Base-by-base conservation (phyloP, 148 eudicot species). In the Dysphania ambrosioides region DNA sequence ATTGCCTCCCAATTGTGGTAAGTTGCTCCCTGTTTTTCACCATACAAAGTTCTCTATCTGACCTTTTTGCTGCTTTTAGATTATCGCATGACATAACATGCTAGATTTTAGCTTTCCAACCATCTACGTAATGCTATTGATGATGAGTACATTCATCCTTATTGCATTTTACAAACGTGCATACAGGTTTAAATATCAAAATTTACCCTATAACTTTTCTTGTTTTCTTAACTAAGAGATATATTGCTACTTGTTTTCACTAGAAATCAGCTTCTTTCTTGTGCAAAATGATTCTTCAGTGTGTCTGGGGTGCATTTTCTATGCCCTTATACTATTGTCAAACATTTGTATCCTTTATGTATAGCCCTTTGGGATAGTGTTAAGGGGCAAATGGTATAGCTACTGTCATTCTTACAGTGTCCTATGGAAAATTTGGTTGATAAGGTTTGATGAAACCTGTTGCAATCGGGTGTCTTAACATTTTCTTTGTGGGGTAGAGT, bases 1-100 rank as follows among this genome's bases (percentile, higher is more conserved):
- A 51, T 59, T 29, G 12, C 58, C 34, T 64, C 27, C 47, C 58
- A 41, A 66, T 41, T 59, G 32, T 56, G 60, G 81, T 79, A 79
- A 73, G 81, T 73, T 67, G 26, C 62, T 58, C 23, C n/a, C n/a
- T 68, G 4, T 68, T 58, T 51, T 35, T 27, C 41, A 27, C 35
- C 38, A 6, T 15, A 27, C 21, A 67, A 32, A 49, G 2, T 10
- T 72, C 12, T 72, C 32, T 9, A 40, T 53, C 19, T 35, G 24
- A 40, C 23, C 16, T 13, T 36, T 19, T 71, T 51, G 19, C 49
- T 61, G 65, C 44, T 24, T 62, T 18, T 57, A 30, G 40, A 47
- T 38, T 44, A 71, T 32, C 44, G 34, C 40, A 27, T 72, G 59
- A 31, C 38, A 40, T 15, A 26, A 44, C 6, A 10, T 70, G 27